Base-by-base conservation (phyloP, 108 stramenopile genomes). In the Epipyxis sp. region DNA sequence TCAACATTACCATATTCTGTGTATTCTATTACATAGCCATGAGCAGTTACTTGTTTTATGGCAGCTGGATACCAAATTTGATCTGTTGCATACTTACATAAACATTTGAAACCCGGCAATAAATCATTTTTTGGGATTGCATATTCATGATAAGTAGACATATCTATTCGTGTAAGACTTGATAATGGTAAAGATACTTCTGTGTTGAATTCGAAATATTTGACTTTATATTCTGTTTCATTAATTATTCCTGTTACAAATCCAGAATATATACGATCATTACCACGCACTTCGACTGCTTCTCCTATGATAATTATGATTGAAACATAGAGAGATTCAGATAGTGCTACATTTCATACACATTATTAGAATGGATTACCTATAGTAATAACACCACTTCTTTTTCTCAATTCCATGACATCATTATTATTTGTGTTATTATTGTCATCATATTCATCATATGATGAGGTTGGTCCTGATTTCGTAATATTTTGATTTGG, bases 1-100 rank as follows among this genome's bases (percentile, higher is more conserved):
- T 84, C 85, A 40, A 40, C 44, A 43, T 83, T 83, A 27, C 85
- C 85, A 77, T 85, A 85, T n/a, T 80, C 72, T n/a, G 78, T 69
- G 58, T 82, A 86, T 13, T 32, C 2, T n/a, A 86, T 76, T 44
- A 78, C 82, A 69, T 85, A 84, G 1, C 85, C 85, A 62, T 82
- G 39, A 25, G 67, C 71, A 20, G 84, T 82, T 0, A 86, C 59
- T 62, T 59, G 77, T 34, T 80, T 27, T 13, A 85, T 76, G 34
- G 43, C 58, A 39, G 45, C 80, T 30, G 79, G 80, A 59, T 85
- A 85, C 43, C 78, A 85, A 76, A 40, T 46, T 1, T 34, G 32
- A 74, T 74, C 71, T 29, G 3, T 3, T 10, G 13, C 34, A 37
- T 74, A 74, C 42, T 74, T 74, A 42, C 71, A 74, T 6, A 43